These are phyloP conservation scores for Nakazawaea wyomingensis DNA, from an alignment of 805 yeast genomes.

Conservation along the genomic window DNA sequence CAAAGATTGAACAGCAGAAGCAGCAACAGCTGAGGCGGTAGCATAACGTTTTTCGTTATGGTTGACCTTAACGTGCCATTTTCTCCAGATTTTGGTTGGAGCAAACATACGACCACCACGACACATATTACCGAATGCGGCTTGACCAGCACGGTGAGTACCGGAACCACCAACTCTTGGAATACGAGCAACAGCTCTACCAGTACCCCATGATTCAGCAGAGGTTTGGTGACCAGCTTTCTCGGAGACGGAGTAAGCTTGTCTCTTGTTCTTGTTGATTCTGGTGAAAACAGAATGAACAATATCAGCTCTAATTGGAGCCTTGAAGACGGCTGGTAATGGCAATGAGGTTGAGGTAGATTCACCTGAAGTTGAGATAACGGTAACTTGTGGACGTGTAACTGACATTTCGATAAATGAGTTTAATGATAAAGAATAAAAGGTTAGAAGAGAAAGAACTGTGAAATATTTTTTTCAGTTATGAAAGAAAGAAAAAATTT, in stretches of 20 bases:
- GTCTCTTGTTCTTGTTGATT: slow-evolving; percentile 99
- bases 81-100: slow-evolving; percentile 99
- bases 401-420: slow-evolving; percentile 37
- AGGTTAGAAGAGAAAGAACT: background rate
- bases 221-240: slow-evolving; percentile 99
- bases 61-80: slow-evolving; percentile 99
- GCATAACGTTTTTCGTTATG: slow-evolving; percentile 99
- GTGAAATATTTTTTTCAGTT: background rate
- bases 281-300: slow-evolving; percentile 98
- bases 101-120: slow-evolving; percentile 99
- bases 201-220: slow-evolving; percentile 99
- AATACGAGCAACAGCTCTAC: slow-evolving; percentile 99
- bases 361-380: slow-evolving; percentile 83
- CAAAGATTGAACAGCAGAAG: slow-evolving; percentile 96
- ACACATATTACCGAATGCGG: slow-evolving; percentile 99
- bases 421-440: slow-evolving; percentile 9
- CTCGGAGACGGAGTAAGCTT: slow-evolving; percentile 99
- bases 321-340: slow-evolving; percentile 98
- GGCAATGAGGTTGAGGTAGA: slow-evolving; percentile 79
- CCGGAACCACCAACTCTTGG: slow-evolving; percentile 99
- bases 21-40: slow-evolving; percentile 99
- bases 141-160: slow-evolving; percentile 99
- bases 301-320: slow-evolving; percentile 99
- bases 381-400: slow-evolving; percentile 96
- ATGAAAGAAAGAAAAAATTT: background rate